Evolutionary conservation across 192 early-diverging fungal species (phyloP), one percentile per base, ranked within the genome.

Genomic region (Coemansia biformis): DNA sequence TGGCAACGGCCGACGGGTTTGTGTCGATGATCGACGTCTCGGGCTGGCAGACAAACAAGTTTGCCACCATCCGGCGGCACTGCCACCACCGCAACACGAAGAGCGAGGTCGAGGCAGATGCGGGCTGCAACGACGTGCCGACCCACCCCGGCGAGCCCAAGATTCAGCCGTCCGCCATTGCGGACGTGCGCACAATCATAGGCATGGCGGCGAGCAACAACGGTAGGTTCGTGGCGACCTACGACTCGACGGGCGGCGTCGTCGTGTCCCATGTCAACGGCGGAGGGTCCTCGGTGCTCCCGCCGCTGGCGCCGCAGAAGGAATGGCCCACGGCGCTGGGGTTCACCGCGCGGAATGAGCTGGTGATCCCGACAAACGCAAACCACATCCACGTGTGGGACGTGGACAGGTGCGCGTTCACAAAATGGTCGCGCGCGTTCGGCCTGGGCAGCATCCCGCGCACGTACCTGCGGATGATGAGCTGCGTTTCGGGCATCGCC

Each of bases 391-490:
- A 79, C 54, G 61, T 58, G 24, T 75, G 66, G 60, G 86, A 98
- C 48, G 78, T 84, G 14, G 73, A 81, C 29, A 45, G 56, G 12
- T 70, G 83, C n/a, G 72, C 69, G 16, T 70, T 90, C 36, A 85
- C 86, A 3, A 79, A 86, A 42, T 98, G 95, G 95, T 92, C 90
- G 13, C 64, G 77, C 38, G 67, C 79, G 48, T 77, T 88, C 55
- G 81, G 83, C 23, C 55, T 84, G 28, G 48, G 59, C 4, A 24
- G 47, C 35, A 76, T 93, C 21, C 90, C 91, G n/a, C 50, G 42
- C 19, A 67, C 79, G 34, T 84, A 90, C 53, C 42, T 79, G 32
- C 43, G 63, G 16, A 63, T 84, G 51, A 74, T 76, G 48, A 87
- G 91, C 63, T 79, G 80, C 43, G 81, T 91, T 12, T 72, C 79